These are phyloP conservation scores for Sporothrix protearum DNA, from an alignment of 2,329 filamentous ascomycete genomes.

Conservation along the genomic window DNA sequence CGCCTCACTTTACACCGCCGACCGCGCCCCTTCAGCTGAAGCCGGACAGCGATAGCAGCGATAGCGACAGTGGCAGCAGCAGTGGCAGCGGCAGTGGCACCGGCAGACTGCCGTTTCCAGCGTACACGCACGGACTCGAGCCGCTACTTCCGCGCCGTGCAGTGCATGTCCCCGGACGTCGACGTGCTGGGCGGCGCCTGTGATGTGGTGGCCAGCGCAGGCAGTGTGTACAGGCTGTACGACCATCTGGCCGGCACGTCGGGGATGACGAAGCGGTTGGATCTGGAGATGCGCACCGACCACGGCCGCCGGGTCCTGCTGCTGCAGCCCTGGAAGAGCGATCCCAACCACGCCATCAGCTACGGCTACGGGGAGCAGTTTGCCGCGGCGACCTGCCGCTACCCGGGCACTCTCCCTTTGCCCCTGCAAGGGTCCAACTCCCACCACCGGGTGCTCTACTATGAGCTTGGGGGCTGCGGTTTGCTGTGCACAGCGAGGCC, in stretches of 20 bases:
- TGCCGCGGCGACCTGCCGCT: slow-evolving; percentile 29
- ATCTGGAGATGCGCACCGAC: slow-evolving; percentile 25
- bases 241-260: slow-evolving; percentile 20
- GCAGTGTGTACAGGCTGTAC: slow-evolving; percentile 29
- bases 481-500: slow-evolving; percentile 29
- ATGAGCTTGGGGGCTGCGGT: slow-evolving; percentile 28
- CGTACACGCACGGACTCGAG: slow-evolving; percentile 28
- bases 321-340: slow-evolving; percentile 28
- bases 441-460: slow-evolving; percentile 31
- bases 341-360: slow-evolving; percentile 25
- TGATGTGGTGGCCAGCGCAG: slow-evolving; percentile 30
- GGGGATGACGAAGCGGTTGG: slow-evolving; percentile 20
- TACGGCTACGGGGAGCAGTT: slow-evolving; percentile 28
- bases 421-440: slow-evolving; percentile 23
- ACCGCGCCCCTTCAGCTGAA: background rate
- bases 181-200: slow-evolving; percentile 16
- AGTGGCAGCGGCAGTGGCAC: too few relatives aligned
- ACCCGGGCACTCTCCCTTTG: slow-evolving; percentile 19
- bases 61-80: too few relatives aligned
- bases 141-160: slow-evolving; percentile 30
- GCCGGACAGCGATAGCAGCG: background rate
- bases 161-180: slow-evolving; percentile 22
- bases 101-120: too few relatives aligned
- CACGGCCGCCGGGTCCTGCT: slow-evolving; percentile 18
- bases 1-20: slow-evolving; percentile 26